Evolutionary conservation across 2,329 filamentous ascomycete species (phyloP), one percentile per base, ranked within the genome.

Genomic region (Colletotrichum cuscutae): DNA sequence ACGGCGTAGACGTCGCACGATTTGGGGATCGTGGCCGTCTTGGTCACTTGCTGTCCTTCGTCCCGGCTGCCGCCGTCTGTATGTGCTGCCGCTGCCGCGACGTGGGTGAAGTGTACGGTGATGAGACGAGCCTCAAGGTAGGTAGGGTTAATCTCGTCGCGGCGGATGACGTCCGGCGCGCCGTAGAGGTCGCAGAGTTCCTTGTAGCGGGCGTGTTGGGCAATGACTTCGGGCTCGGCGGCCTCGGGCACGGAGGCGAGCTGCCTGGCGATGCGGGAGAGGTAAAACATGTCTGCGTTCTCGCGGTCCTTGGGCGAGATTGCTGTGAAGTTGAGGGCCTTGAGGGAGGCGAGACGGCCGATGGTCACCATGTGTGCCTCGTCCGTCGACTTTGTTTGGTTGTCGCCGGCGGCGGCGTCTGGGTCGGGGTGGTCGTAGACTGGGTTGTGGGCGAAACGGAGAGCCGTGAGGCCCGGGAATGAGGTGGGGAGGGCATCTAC

Each of bases 261-360:
- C 79, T 97, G 94, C 74, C 91, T 91, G 12, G 89, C 93, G 71
- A 98, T 97, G 66, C 93, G 89, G 0, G 92, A 94, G 12, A 98
- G 89, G 81, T 99, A 99, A 81, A 97, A 99, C 78, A 96, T 92
- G 77, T 98, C 97, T 5, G 95, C 95, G 78, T 98, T 97, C 66
- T 90, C 87, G 22, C 96, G 91, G 80, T 98, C 95, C 54, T 92
- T 90, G 1, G 86, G 77, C 0, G 91, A 91, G 76, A 98, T 91
- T 19, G 85, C 84, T 74, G 91, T 91, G 80, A 94, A 95, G 80
- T 97, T 97, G 35, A 98, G 87, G 1, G 86, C 87, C 65, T 88
- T 88, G 11, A 98, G 88, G 1, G 85, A 84, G 1, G 89, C 88
- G 1, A 98, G 85, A 2, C 95, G 93, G 32, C 92, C 94, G 30